Evolutionary conservation across 2,329 filamentous ascomycete genomes (phyloP).

Genomic region (Rutstroemia sp.): DNA sequence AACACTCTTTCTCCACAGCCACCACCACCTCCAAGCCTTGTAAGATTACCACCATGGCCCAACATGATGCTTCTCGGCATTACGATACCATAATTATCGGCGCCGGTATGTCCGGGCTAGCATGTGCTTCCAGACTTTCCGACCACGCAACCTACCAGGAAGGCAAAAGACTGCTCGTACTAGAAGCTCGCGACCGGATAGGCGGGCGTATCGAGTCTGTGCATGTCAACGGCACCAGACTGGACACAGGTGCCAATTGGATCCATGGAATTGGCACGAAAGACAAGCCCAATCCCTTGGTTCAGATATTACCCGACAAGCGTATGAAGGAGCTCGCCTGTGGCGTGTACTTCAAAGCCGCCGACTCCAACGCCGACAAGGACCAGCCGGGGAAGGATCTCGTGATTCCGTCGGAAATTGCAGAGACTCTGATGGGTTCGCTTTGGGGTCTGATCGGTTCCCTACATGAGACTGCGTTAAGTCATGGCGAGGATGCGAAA

Average conservation of each 20-base stretch:
- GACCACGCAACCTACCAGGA: not conserved
- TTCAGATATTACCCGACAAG: not conserved
- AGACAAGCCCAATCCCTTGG: not conserved
- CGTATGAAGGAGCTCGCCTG: not conserved
- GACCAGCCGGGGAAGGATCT: not conserved
- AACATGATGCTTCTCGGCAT: not conserved
- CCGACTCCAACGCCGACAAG: not conserved
- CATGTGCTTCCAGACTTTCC: not conserved
- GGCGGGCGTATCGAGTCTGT: not conserved
- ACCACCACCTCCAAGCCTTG: not conserved
- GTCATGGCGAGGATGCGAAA: not conserved
- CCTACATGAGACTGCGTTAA: not conserved
- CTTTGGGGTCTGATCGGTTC: not conserved
- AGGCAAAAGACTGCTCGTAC: not conserved
- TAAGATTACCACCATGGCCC: not conserved
- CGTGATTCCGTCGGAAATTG: not conserved
- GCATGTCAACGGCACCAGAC: not conserved
- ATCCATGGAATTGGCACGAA: not conserved
- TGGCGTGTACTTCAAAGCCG: not conserved
- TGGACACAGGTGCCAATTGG: not conserved
- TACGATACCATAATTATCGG: conserved; percentile 1
- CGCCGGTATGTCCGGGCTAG: not conserved
- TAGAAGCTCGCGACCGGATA: not conserved
- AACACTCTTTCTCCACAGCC: not conserved
- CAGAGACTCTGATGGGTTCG: not conserved